Conservation (phyloP, 2,329 filamentous ascomycete species). For the Fusarium chlamydosporum region DNA sequence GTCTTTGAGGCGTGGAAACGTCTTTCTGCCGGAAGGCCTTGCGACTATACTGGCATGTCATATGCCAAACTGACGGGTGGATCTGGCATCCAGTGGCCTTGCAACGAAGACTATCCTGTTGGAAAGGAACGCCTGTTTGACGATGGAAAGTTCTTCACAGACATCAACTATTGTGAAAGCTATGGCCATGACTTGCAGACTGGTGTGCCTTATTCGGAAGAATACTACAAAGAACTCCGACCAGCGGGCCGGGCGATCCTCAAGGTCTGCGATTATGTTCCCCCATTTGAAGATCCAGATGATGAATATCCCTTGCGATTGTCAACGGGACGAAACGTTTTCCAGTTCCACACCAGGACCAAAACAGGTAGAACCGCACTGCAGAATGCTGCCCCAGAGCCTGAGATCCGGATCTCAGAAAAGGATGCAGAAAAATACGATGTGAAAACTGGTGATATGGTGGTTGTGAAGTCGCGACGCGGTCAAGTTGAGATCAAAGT, state of each 20-base stretch:
- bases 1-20: constrained; percentile 3
- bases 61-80: neutral
- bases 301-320: neutral
- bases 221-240: constrained; percentile 4
- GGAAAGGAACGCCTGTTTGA: neutral
- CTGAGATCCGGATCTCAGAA: neutral
- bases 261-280: neutral
- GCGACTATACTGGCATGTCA: neutral
- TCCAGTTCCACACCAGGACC: constrained; percentile 1
- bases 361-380: neutral
- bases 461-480: neutral
- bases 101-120: neutral
- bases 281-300: neutral
- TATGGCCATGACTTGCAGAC: constrained; percentile 1
- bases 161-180: constrained; percentile 7
- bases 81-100: neutral
- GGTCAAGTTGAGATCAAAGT: constrained; percentile 9
- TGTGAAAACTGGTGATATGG: neutral
- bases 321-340: neutral
- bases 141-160: neutral
- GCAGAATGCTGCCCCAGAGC: neutral
- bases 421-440: neutral
- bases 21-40: neutral
- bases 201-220: neutral
- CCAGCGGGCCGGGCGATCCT: constrained; percentile 3